phyloP scores from a whole-genome alignment of 768 basidiomycete species.

The Paxillus ammoniavirescens region DNA sequence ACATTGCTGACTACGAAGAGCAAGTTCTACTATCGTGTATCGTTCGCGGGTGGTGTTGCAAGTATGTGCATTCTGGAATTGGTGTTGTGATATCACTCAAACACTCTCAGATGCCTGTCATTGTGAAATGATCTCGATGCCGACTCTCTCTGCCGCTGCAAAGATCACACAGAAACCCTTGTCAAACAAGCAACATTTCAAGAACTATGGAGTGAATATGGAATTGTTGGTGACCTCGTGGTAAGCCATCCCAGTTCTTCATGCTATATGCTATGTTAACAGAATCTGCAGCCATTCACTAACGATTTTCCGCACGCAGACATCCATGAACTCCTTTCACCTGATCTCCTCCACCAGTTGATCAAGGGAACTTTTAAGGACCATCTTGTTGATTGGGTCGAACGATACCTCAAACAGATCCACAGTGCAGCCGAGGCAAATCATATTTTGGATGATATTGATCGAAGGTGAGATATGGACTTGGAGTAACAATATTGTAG shows the following conservation, averaged over 20 bases:
- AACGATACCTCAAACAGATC: background rate
- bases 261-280: conserved; percentile 9
- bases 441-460: conserved; percentile 31
- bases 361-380: conserved; percentile 3
- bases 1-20: conserved; percentile 23
- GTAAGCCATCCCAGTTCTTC: conserved; percentile 1
- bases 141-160: conserved; percentile 4
- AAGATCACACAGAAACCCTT: conserved; percentile 18
- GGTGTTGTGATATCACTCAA: no score
- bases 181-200: conserved; percentile 5
- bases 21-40: conserved; percentile 15
- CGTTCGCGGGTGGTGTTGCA: conserved; percentile 17
- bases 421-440: background rate
- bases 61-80: no score
- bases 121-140: background rate
- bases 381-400: background rate
- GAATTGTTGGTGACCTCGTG: conserved; percentile 19
- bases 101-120: conserved; percentile 1
- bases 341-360: background rate
- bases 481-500: no score
- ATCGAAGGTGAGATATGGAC: conserved; percentile 28
- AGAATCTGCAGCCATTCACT: conserved; percentile 30
- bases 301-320: conserved; percentile 28
- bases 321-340: conserved; percentile 23
- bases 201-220: conserved; percentile 25